A percentile compares a stretch with the other conserved stretches of the same genome.
Evolutionary conservation across 305 asterid genomes (phyloP).

Genomic region (Fraxinus baroniana): DNA sequence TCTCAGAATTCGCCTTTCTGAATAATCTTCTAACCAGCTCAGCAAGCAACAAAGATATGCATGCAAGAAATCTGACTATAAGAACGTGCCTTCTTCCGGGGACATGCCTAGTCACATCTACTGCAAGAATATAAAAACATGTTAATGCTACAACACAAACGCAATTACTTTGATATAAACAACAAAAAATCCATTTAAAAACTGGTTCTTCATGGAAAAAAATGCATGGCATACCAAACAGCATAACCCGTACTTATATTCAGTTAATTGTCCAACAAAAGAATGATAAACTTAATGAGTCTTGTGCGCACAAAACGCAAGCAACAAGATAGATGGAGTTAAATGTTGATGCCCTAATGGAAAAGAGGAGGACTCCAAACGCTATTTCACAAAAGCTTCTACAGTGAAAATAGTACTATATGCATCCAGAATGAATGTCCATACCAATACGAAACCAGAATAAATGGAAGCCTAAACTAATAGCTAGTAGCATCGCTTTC

Average conservation of each 20-base stretch:
- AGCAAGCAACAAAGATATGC: slow-evolving; percentile 39
- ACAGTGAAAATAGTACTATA: not conserved
- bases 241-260: not conserved
- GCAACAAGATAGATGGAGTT: not conserved
- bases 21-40: slow-evolving; percentile 38
- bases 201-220: not conserved
- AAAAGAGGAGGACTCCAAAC: not conserved
- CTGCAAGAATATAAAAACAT: slow-evolving; percentile 21
- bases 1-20: slow-evolving; percentile 34
- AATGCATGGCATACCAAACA: slow-evolving; percentile 5
- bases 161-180: not conserved
- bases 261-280: not conserved
- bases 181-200: not conserved
- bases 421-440: slow-evolving; percentile 3
- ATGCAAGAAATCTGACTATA: slow-evolving; percentile 54
- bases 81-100: slow-evolving; percentile 36
- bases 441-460: slow-evolving; percentile 1
- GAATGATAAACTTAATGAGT: not conserved
- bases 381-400: not conserved
- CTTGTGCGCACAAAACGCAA: not conserved
- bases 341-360: not conserved
- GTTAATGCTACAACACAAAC: slow-evolving; percentile 14
- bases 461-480: slow-evolving; percentile 18
- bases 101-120: slow-evolving; percentile 36
- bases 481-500: slow-evolving; percentile 25